Base-by-base conservation (phyloP, 2,329 filamentous ascomycete species). In the Niveomyces coronatus region DNA sequence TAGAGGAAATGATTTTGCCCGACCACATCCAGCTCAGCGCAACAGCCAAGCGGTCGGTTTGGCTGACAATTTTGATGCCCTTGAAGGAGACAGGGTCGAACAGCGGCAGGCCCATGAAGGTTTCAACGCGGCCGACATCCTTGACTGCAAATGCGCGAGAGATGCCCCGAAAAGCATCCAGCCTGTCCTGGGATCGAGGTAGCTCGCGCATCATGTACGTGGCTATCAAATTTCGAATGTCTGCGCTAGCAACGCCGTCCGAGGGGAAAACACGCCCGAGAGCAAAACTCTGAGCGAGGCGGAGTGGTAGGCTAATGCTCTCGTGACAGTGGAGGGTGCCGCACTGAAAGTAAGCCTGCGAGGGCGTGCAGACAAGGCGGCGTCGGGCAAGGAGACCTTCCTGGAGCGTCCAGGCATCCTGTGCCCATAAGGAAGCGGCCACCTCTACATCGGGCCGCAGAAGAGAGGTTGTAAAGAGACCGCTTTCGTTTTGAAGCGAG, bases 321-420 rank as follows among this genome's bases (percentile, higher is more conserved):
- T 62, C 60, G 38, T 60, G 56, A 35, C 58, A 62, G 44, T 62
- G 58, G 10, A 62, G 43, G 8, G 50, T 43, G 20, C 53, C 51
- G 43, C 60, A 62, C 38, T 62, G 60, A 32, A 60, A 63, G 44
- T 62, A 62, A 4, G 51, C 49, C 44, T 63, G 60, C 3, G 54
- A 59, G 10, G 53, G 48, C 3, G 58, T 61, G 31, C 62, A 56
- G 18, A 62, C 48, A 19, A 63, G 53, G 9, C 58, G 52, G 5
- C 58, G 53, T 6, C 53, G 52, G 3, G 59, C 52, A 20, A 62
- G 45, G 5, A 61, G 47, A 8, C 57, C 57, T 40, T 62, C 57
- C 41, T 62, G 58, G 26, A 54, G 57, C 11, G 58, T 61, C 54
- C 57, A 59, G 10, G 53, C 58, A 16, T 54, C 51, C 4, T 53